Evolutionary conservation across 176 grass and related monocot genomes (phyloP).

Genomic region (Aegilops speltoides): DNA sequence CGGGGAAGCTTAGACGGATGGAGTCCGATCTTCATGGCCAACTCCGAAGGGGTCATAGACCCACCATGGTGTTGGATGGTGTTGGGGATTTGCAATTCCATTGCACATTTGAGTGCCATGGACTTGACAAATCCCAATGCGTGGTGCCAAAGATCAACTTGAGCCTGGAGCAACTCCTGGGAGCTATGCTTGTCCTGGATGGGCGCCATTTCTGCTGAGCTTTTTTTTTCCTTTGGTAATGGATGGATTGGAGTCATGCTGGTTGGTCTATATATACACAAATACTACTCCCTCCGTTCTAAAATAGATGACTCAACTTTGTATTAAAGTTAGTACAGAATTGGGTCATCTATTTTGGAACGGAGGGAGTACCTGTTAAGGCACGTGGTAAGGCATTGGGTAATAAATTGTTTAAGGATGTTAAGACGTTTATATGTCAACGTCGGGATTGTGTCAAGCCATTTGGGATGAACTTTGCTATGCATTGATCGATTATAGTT

Average conservation of each 20-base stretch:
- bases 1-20: background rate
- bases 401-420: background rate
- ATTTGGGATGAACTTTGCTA: background rate
- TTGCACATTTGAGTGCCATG: slow-evolving; percentile 46
- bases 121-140: slow-evolving; percentile 36
- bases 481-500: background rate
- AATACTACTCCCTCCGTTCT: no score
- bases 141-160: slow-evolving; percentile 39
- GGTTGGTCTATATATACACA: slow-evolving; percentile 2
- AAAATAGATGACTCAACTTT: no score
- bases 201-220: background rate
- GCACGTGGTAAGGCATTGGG: background rate
- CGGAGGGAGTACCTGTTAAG: no score
- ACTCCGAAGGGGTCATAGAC: slow-evolving; percentile 7
- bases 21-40: slow-evolving; percentile 8
- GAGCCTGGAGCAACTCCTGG: slow-evolving; percentile 30
- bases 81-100: slow-evolving; percentile 44
- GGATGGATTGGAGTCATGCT: background rate
- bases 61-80: slow-evolving; percentile 38
- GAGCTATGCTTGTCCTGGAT: background rate
- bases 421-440: background rate
- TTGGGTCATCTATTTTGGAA: no score
- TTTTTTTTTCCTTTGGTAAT: background rate
- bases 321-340: no score
- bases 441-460: background rate